These are phyloP conservation scores for Iris macrosiphon DNA, from an alignment of 106 monocot species.

Conservation along the genomic window DNA sequence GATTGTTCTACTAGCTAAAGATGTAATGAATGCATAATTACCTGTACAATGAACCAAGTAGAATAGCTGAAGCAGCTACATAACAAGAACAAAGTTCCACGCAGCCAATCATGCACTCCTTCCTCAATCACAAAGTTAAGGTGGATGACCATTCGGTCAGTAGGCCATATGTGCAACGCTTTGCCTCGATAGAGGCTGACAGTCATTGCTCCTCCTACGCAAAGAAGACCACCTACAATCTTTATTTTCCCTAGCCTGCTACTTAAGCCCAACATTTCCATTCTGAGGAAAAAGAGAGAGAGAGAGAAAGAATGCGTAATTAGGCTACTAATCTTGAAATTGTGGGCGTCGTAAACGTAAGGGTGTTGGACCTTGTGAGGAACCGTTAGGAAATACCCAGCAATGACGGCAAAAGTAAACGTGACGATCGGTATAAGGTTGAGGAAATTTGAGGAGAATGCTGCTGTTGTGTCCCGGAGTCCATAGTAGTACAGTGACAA, in stretches of 20 bases:
- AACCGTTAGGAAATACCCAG: slow-evolving; percentile 32
- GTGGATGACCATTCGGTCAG: background rate
- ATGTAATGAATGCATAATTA: slow-evolving; percentile 3
- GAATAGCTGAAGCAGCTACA: slow-evolving; percentile 45
- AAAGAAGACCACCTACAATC: slow-evolving; percentile 11
- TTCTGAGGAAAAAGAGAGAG: background rate
- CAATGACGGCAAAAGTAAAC: slow-evolving; percentile 38
- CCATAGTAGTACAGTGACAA: slow-evolving; percentile 63
- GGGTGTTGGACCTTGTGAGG: background rate
- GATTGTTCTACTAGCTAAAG: background rate
- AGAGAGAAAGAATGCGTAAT: background rate
- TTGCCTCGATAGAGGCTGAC: slow-evolving; percentile 50
- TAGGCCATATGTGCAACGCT: slow-evolving; percentile 35
- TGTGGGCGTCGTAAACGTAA: background rate
- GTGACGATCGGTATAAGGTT: slow-evolving; percentile 60
- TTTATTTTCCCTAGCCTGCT: slow-evolving; percentile 28
- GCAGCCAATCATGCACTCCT: slow-evolving; percentile 1
- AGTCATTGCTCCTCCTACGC: slow-evolving; percentile 35
- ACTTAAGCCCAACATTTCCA: slow-evolving; percentile 22
- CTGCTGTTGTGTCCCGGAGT: slow-evolving; percentile 47
- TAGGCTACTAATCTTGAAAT: background rate
- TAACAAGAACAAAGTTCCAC: slow-evolving; percentile 40
- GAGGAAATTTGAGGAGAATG: slow-evolving; percentile 45
- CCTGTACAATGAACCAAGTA: slow-evolving; percentile 57
- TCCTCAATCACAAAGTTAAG: background rate